Base-by-base conservation (phyloP, 2,329 filamentous ascomycete genomes). In the Sordariomycetes sp. region DNA sequence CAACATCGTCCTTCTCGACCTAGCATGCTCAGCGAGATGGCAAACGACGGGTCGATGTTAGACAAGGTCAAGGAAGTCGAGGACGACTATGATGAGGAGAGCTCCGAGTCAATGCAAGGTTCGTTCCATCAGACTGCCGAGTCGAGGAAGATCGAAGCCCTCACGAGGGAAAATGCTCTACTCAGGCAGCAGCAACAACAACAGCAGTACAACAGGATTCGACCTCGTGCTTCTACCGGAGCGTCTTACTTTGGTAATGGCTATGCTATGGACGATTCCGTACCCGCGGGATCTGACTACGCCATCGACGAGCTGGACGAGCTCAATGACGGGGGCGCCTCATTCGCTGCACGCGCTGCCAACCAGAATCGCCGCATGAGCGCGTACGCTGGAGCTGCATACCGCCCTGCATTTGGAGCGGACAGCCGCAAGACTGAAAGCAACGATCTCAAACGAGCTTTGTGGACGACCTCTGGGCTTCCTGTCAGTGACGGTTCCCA, bases 1-100 rank as follows among this genome's bases (percentile, higher is more conserved):
- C 84, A 90, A 46, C 83, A 92, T 52, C 76, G 86, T 23, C 83
- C 85, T 5, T 93, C 87, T 11, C 76, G 81, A 33, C 80, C 81
- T 24, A 86, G 81, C 49, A 79, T 86, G 68, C 62, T 86, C 20
- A 84, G 80, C 42, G 80, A 85, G 49, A 78, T 81, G 73, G 72
- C 74, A 11, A 80, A 63, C 39, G 76, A 79, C 37, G 72, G 71
- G 23, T 66, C 61, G 34, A 70, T 75, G 55, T 65, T 80, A 11
- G 73, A 73, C 23, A 84, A 83, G 46, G 72, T 86, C 23, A 78
- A 82, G 44, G 79, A 84, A 50, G 75, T 79, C 3, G 76, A 80
- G 17, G 75, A 77, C 10, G 75, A 77, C 9, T 61, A 63, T 32
- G 65, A 65, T 36, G 69, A 70, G 42, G 75, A 68, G 36, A 58